These are phyloP conservation scores for Vinca minor DNA, from an alignment of 257 asterid genomes.

Conservation along the genomic window DNA sequence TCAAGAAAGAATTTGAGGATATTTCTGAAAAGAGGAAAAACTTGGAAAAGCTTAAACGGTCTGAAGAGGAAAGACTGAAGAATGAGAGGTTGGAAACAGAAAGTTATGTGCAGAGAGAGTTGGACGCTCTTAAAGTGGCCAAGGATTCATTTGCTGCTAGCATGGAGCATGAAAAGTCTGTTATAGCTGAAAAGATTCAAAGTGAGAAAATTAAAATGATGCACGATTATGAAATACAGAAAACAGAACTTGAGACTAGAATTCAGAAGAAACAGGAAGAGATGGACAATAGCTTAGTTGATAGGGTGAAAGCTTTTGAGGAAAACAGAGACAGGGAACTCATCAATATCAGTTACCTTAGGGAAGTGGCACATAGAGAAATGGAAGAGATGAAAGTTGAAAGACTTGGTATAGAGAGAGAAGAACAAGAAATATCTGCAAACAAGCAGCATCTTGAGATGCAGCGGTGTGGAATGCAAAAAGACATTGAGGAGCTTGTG, in stretches of 20 bases:
- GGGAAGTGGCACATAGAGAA: conserved; percentile 72
- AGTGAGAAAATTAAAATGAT: conserved; percentile 54
- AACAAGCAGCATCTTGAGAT: conserved; percentile 68
- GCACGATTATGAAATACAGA: conserved; percentile 59
- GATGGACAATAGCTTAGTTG: conserved; percentile 51
- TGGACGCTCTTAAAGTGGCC: conserved; percentile 66
- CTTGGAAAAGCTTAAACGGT: conserved; percentile 44
- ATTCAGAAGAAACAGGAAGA: conserved; percentile 64
- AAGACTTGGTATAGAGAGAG: conserved; percentile 52
- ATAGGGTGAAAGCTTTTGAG: conserved; percentile 57
- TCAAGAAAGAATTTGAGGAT: conserved; percentile 56
- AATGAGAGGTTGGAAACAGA: conserved; percentile 69
- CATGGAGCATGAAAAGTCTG: conserved; percentile 67
- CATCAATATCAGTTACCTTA: conserved; percentile 47
- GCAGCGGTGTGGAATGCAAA: conserved; percentile 69
- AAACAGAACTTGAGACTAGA: conserved; percentile 63
- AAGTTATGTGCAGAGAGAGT: conserved; percentile 50
- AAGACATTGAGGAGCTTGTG: conserved; percentile 81
- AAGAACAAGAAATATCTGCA: conserved; percentile 48
- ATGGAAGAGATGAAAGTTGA: conserved; percentile 80
- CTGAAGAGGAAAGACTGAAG: conserved; percentile 63
- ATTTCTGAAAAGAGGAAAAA: conserved; percentile 41
- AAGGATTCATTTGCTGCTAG: conserved; percentile 69
- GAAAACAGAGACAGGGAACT: conserved; percentile 53
- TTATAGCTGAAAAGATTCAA: conserved; percentile 42